Evolutionary conservation across 345 rosid species (phyloP).

Genomic region (Eucalyptus tenuipes): DNA sequence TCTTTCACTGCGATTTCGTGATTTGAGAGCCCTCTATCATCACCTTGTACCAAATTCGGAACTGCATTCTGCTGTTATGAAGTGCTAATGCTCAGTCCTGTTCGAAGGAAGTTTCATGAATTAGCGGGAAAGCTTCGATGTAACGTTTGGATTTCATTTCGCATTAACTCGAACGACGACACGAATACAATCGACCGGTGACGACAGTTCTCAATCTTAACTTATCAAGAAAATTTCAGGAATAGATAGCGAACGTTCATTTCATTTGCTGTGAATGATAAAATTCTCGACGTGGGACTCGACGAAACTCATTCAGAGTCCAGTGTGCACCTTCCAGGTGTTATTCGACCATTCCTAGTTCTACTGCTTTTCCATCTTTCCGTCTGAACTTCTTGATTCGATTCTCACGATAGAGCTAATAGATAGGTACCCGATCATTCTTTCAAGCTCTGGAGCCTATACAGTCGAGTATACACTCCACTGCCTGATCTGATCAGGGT

Average conservation of each 20-base stretch:
- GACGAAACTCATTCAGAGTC: neutral
- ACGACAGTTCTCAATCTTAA: neutral
- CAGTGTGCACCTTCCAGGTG: neutral
- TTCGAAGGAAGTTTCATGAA: neutral
- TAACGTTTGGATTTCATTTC: neutral
- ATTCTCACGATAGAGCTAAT: neutral
- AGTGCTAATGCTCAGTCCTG: neutral
- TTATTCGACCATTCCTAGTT: neutral
- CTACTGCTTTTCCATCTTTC: neutral
- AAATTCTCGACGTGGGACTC: neutral
- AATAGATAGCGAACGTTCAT: neutral
- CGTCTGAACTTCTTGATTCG: neutral
- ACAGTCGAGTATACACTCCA: constrained; percentile 60
- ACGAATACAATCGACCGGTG: neutral
- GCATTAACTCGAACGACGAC: neutral
- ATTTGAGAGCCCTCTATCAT: neutral
- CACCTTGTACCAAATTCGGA: neutral
- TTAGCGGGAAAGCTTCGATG: neutral
- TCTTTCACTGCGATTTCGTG: neutral
- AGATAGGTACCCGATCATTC: neutral
- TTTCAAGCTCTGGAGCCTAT: constrained; percentile 29
- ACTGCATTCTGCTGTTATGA: neutral
- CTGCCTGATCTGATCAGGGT: constrained; percentile 26
- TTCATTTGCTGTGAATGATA: neutral
- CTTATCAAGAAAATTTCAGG: neutral